Evolutionary conservation across 345 rosid species (phyloP), one percentile per base, ranked within the genome.

Genomic region (Limnanthes douglasii): DNA sequence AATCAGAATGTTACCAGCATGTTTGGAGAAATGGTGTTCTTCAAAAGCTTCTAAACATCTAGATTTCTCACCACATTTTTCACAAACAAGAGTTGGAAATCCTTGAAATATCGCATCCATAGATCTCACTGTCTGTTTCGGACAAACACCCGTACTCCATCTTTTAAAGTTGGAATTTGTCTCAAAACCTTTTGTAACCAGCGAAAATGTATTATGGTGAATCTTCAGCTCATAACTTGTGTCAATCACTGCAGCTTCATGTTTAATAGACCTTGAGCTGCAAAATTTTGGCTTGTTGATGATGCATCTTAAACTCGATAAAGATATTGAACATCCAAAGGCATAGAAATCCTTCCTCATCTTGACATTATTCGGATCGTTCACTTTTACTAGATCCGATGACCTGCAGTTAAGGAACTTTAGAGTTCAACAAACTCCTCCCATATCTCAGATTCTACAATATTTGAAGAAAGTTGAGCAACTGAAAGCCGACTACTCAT

Each of bases 11-110:
- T 49, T 62, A 83, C 95, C 83, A n/a, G 74, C 67, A 56, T 75
- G 92, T 15, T 48, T 51, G 29, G 70, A 51, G 31, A 75, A 70
- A 41, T 65, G 70, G 51, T 70, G 86, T 1, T 43, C 51, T 50
- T 73, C 84, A 21, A 53, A 60, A 6, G 65, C 69, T 10, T 66
- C 72, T 32, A 62, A 46, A 21, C 59, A 64, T 46, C 45, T 59
- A 14, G 58, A 63, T 8, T 53, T 53, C 45, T 57, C 53, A 1
- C 50, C 54, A 29, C 85, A 84, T 46, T 50, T 76, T 10, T 52
- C 61, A 66, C 93, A 73, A 44, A 43, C 6, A 3, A 61, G 20
- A 26, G 15, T 41, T 25, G 67, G 32, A 11, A 46, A 57, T 22
- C 47, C 50, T 29, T 5, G 21, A 39, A 12, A 54, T 43, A 17